Evolutionary conservation across 345 rosid species (phyloP), one percentile per base, ranked within the genome.

Genomic region (Sonneratia caseolaris): DNA sequence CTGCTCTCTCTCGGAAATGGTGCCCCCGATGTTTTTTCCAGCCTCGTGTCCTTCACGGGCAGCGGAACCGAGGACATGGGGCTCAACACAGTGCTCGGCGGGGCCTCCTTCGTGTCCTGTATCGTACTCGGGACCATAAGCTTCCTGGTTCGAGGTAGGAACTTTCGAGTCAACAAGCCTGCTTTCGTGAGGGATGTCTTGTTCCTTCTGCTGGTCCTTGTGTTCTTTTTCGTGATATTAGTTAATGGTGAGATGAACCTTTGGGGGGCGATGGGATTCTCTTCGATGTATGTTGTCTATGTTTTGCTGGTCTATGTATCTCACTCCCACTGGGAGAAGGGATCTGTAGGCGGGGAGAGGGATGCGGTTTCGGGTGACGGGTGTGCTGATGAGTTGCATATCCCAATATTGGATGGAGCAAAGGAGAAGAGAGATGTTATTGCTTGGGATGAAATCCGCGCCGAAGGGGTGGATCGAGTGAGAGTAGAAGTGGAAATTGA

Each of bases 1-100:
- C 95, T 94, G 64, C 88, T 94, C 76, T 90, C 98, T 66, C 89
- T 94, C 9, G 97, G 98, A 3, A 91, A 94, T 68, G 98, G 98
- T 5, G 93, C 97, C 3, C 90, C 95, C 0, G 98, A 91, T 84
- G 87, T 91, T 3, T 93, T 93, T 76, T 73, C 98, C 0, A 87
- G 90, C 77, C 48, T 94, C 1, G 97, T 80, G 48, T 89, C 98
- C 15, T 85, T 91, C 81, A 82, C 79, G 74, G 90, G 84, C 37
- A 81, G 73, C 10, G 96, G 77, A 27, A 85, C 88, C 6, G 62
- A 76, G 21, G 90, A 82, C 47, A 67, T 91, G 38, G 96, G 97
- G 36, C 79, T 91, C 18, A 91, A 89, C 62, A 85, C 94, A 2
- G 76, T 91, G 35, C 47, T 91, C 21, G 98, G 98, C 21, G 96